Evolutionary conservation across 306 rosid species (phyloP), one percentile per base, ranked within the genome.

Genomic region (Purshia tridentata): DNA sequence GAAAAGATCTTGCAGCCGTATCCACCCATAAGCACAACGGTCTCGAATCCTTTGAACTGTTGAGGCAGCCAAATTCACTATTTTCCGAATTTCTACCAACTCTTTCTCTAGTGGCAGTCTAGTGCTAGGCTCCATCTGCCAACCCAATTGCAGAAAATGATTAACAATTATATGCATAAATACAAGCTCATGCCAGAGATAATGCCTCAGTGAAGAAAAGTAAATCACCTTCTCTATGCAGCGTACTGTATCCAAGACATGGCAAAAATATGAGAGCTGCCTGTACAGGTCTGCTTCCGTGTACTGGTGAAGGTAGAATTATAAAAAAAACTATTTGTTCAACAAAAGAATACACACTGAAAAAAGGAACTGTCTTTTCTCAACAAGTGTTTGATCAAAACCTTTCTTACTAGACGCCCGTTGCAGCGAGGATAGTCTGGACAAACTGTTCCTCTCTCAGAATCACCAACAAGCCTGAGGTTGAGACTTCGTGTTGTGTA

Each of bases 391-490:
- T 45, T 9, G 16, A 84, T 75, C 59, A 39, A 80, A 81, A 94
- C 98, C 95, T 86, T 79, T 84, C 96, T 86, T 37, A 70, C 66
- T 50, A 94, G 95, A 78, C 74, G 89, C 22, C 98, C 98, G 7
- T 87, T 88, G 84, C 97, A 94, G 60, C 85, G 91, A 47, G 97
- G 97, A 77, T 94, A 89, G 79, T 91, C 86, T 40, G 98, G 97
- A 81, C 98, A 94, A 18, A 91, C 92, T 5, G 95, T 85, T 79
- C 98, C 98, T 83, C 88, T 88, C 83, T 93, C 97, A n/a, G 92
- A 80, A 84, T 91, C 95, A 62, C 98, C 97, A 70, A 89, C 75
- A 77, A 89, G 72, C 74, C 88, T 87, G 67, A 89, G 88, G 82
- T 84, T 91, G 79, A 91, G 72, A 85, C 87, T 79, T 49, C 95